phyloP scores from a whole-genome alignment of 345 rosid species.

The Firmiana major region DNA sequence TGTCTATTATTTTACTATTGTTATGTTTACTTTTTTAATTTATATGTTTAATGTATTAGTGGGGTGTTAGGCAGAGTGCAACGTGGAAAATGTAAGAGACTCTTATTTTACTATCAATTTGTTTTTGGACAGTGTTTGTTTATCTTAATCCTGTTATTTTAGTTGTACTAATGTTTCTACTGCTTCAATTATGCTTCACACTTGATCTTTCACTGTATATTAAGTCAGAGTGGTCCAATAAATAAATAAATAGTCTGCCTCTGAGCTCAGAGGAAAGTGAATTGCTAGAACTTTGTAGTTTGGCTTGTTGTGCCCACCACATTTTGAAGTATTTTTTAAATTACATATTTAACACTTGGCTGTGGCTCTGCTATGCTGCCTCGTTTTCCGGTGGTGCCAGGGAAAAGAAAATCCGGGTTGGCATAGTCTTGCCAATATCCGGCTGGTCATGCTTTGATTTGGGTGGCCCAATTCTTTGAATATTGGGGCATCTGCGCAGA shows the following conservation, averaged over 20 bases:
- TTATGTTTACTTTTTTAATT: background rate
- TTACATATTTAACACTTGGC: background rate
- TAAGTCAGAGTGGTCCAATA: background rate
- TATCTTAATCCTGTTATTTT: background rate
- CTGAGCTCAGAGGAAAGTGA: background rate
- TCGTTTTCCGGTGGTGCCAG: background rate
- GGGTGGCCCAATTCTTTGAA: conserved; percentile 8
- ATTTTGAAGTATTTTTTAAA: background rate
- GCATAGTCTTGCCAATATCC: background rate
- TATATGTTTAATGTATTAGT: conserved; percentile 15
- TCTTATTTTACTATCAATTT: conserved; percentile 6
- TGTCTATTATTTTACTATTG: conserved; percentile 18
- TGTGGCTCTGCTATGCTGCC: background rate
- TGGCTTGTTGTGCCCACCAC: background rate
- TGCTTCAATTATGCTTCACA: conserved; percentile 6
- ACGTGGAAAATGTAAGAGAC: conserved; percentile 10
- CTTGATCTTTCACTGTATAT: background rate
- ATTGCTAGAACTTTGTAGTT: background rate
- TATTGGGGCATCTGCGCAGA: conserved; percentile 6
- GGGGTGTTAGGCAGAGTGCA: conserved; percentile 24
- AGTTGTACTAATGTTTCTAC: conserved; percentile 5
- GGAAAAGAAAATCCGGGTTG: background rate
- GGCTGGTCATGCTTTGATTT: conserved; percentile 2
- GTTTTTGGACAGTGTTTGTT: background rate
- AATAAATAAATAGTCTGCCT: background rate